Conservation (phyloP, 2,329 filamentous ascomycete species). For the Teratosphaeria zuluensis region DNA sequence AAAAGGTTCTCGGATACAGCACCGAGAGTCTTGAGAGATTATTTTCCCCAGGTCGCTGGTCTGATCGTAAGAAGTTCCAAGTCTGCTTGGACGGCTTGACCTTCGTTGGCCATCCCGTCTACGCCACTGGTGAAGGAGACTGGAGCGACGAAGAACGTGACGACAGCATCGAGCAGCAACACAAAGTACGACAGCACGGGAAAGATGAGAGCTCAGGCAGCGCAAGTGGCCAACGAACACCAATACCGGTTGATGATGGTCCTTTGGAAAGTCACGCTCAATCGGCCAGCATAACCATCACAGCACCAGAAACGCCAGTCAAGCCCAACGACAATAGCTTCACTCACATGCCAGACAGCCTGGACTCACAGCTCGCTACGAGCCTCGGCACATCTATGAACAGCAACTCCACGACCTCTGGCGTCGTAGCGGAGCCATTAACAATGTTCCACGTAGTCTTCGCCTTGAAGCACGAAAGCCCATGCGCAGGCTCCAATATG, state of each 20-base stretch:
- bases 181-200: neutral
- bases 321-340: constrained; percentile 11
- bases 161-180: neutral
- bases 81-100: constrained; percentile 69
- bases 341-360: constrained; percentile 20
- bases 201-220: neutral
- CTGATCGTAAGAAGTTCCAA: constrained; percentile 77
- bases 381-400: constrained; percentile 21
- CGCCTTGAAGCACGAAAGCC: constrained; percentile 69
- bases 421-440: constrained; percentile 50
- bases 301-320: constrained; percentile 6
- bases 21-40: constrained; percentile 68
- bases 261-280: neutral
- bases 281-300: constrained; percentile 4
- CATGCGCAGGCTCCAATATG: constrained; percentile 58
- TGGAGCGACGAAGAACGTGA: constrained; percentile 13
- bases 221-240: neutral
- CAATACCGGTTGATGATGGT: neutral
- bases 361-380: constrained; percentile 13
- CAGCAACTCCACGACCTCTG: constrained; percentile 23
- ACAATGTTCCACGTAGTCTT: constrained; percentile 98
- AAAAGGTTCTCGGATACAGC: constrained; percentile 16
- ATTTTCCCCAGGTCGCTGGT: constrained; percentile 54
- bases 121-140: constrained; percentile 59
- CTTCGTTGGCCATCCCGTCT: constrained; percentile 75